These are phyloP conservation scores for Neurospora discreta DNA, from an alignment of 495 filamentous ascomycete genomes.

Conservation along the genomic window DNA sequence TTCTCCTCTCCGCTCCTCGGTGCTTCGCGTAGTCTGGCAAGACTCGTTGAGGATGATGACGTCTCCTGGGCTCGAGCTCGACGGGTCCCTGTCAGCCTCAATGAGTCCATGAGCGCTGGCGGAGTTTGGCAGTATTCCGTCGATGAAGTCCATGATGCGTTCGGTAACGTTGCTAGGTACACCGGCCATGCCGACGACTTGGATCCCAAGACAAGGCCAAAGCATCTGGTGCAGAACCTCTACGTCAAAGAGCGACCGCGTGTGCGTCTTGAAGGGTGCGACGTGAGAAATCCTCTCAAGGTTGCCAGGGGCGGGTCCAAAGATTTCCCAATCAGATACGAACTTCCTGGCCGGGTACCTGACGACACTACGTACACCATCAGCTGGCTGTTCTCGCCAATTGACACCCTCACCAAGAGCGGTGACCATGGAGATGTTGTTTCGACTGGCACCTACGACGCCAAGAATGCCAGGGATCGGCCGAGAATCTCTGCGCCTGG, in stretches of 20 bases:
- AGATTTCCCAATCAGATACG: constrained; percentile 62
- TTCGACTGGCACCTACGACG: constrained; percentile 38
- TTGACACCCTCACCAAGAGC: constrained; percentile 48
- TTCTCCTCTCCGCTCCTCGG: constrained; percentile 62
- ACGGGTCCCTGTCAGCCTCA: constrained; percentile 64
- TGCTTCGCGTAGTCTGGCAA: constrained; percentile 39
- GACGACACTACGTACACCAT: constrained; percentile 46
- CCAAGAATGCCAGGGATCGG: constrained; percentile 38
- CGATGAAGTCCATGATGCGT: constrained; percentile 82
- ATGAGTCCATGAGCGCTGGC: constrained; percentile 67
- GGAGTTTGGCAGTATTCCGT: constrained; percentile 84
- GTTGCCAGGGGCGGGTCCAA: constrained; percentile 61
- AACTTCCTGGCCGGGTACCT: constrained; percentile 45
- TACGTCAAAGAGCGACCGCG: constrained; percentile 77
- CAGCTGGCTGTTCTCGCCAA: constrained; percentile 58
- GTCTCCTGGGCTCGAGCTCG: constrained; percentile 73
- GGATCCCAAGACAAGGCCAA: constrained; percentile 44
- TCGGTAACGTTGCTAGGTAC: constrained; percentile 80
- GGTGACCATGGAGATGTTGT: constrained; percentile 51
- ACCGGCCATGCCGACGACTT: constrained; percentile 53
- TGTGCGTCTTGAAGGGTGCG: constrained; percentile 59
- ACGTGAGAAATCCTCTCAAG: constrained; percentile 66
- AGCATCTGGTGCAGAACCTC: constrained; percentile 63
- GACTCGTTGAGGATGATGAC: constrained; percentile 48
- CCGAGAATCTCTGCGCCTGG: constrained; percentile 63